These are phyloP conservation scores for Talaromyces borbonicus DNA, from an alignment of 495 filamentous ascomycete species.

Conservation along the genomic window DNA sequence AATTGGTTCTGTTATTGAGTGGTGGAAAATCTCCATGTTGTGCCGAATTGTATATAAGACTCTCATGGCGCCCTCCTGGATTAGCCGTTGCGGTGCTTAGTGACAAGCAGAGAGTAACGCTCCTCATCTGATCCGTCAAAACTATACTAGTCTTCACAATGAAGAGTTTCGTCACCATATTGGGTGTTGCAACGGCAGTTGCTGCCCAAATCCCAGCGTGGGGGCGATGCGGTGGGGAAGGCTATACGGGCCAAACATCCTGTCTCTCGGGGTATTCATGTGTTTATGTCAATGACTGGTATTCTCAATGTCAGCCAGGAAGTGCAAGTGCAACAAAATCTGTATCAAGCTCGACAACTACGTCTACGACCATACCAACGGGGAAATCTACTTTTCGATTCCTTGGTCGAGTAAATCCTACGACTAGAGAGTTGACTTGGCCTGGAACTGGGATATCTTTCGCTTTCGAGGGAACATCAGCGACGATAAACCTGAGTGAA, in stretches of 20 bases:
- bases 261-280: slow-evolving; percentile 28
- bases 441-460: slow-evolving; percentile 12
- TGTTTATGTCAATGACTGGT: not conserved
- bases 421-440: slow-evolving; percentile 10
- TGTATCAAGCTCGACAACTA: too few relatives aligned
- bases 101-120: not conserved
- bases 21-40: too few relatives aligned
- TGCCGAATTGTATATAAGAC: too few relatives aligned
- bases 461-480: slow-evolving; percentile 10
- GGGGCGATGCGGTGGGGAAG: slow-evolving; percentile 29
- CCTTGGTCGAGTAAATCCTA: slow-evolving; percentile 11
- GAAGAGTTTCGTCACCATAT: slow-evolving; percentile 4
- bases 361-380: too few relatives aligned
- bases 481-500: slow-evolving; percentile 5
- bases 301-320: not conserved
- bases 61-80: too few relatives aligned
- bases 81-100: too few relatives aligned
- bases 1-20: not conserved
- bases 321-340: too few relatives aligned
- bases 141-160: too few relatives aligned
- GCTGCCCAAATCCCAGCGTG: not conserved
- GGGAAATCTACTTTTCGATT: slow-evolving; percentile 3
- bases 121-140: not conserved
- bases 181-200: slow-evolving; percentile 10
- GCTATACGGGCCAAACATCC: slow-evolving; percentile 24